Conservation (phyloP, 1,284 basidiomycete genomes). For the Kwoniella shivajii region DNA sequence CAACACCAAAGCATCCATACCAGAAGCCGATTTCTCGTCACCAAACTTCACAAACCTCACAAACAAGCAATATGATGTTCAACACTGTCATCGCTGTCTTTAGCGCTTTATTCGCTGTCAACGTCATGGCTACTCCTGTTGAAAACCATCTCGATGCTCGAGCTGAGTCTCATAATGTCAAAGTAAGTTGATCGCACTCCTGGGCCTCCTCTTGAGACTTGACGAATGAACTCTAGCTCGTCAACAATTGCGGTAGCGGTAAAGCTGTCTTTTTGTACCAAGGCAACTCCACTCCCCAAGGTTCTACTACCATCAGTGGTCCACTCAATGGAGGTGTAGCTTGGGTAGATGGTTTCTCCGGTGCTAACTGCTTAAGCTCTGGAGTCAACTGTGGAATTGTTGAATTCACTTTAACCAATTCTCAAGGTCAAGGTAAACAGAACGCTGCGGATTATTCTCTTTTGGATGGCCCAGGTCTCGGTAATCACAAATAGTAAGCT, state of each 20-base stretch:
- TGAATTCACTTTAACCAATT: conserved; percentile 30
- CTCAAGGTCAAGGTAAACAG: conserved; percentile 1
- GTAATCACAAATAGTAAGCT: conserved; percentile 22
- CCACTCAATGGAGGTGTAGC: conserved; percentile 26
- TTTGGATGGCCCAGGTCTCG: conserved; percentile 11
- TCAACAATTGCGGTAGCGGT: conserved; percentile 26
- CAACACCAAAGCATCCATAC: too few species aligned
- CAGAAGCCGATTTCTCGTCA: too few species aligned
- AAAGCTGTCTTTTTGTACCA: conserved; percentile 21
- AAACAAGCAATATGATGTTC: neutral
- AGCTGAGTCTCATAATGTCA: conserved; percentile 5
- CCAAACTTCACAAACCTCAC: neutral
- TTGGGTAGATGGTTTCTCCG: conserved; percentile 20
- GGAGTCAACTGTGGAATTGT: conserved; percentile 33
- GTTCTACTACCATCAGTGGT: conserved; percentile 17
- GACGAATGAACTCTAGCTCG: too few species aligned
- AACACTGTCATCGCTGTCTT: neutral
- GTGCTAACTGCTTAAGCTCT: conserved; percentile 16
- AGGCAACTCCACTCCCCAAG: neutral
- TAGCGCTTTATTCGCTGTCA: neutral
- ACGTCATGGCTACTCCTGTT: neutral
- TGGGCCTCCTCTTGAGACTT: too few species aligned
- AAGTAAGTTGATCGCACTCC: conserved; percentile 3
- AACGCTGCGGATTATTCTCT: conserved; percentile 29
- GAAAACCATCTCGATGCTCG: neutral